A percentile compares a stretch with the other conserved stretches of the same genome.
phyloP scores from a whole-genome alignment of 495 filamentous ascomycete genomes.

The Aeminium ludgeri region DNA sequence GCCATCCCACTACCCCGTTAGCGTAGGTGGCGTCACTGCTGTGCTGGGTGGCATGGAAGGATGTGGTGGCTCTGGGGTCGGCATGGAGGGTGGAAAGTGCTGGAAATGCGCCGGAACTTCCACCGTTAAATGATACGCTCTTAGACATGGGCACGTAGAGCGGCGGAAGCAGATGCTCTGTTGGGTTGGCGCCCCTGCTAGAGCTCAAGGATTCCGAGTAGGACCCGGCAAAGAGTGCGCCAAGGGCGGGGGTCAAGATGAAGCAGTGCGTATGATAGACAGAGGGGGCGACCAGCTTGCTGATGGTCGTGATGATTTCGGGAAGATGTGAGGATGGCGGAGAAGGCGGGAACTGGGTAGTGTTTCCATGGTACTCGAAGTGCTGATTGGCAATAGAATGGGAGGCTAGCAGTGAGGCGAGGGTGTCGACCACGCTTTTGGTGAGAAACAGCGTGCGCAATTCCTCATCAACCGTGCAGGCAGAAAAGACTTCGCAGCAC shows the following conservation, averaged over 20 bases:
- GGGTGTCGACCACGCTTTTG: conserved; percentile 56
- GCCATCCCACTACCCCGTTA: conserved; percentile 66
- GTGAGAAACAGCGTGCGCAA: conserved; percentile 56
- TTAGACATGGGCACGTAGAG: conserved; percentile 20
- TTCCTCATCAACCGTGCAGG: conserved; percentile 47
- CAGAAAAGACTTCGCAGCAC: conserved; percentile 49
- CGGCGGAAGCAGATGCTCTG: conserved; percentile 21
- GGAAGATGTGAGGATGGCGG: conserved; percentile 43
- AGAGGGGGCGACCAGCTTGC: conserved; percentile 62
- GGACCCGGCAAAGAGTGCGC: conserved; percentile 25
- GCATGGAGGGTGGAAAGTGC: conserved; percentile 24
- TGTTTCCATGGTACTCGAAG: conserved; percentile 5
- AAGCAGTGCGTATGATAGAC: conserved; percentile 61
- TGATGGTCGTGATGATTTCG: conserved; percentile 63
- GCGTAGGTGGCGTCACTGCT: conserved; percentile 38
- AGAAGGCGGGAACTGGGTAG: conserved; percentile 32
- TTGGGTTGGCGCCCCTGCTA: background rate
- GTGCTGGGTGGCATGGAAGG: conserved; percentile 7
- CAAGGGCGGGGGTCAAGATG: conserved; percentile 57
- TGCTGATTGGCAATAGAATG: conserved; percentile 31
- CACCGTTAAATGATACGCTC: conserved; percentile 4
- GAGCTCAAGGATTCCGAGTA: background rate
- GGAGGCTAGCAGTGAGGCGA: conserved; percentile 59
- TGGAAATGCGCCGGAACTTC: conserved; percentile 34
- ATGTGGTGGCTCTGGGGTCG: background rate